Conservation (phyloP, 2,329 filamentous ascomycete genomes). For the Penicillium sp. region DNA sequence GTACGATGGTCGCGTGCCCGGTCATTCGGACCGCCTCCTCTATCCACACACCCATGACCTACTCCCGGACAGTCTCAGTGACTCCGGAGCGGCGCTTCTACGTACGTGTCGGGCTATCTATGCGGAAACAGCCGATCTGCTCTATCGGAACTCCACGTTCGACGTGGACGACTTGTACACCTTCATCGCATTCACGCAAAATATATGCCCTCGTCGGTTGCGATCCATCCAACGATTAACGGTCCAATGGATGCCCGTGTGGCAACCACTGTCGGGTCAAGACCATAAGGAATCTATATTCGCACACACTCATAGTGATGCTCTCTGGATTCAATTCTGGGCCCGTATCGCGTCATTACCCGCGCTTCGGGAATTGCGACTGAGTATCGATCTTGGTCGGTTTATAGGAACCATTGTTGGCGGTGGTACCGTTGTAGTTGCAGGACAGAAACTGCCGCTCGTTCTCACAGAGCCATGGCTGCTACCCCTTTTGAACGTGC, state of each 20-base stretch:
- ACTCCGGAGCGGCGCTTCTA: constrained; percentile 24
- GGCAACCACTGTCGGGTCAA: constrained; percentile 31
- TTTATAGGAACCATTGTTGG: constrained; percentile 20
- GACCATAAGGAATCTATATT: constrained; percentile 30
- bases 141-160: constrained; percentile 29
- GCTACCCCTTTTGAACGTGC: constrained; percentile 24
- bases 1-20: constrained; percentile 15
- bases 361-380: constrained; percentile 17
- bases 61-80: constrained; percentile 23
- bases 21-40: constrained; percentile 22
- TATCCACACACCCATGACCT: constrained; percentile 33
- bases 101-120: constrained; percentile 34
- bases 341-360: constrained; percentile 16
- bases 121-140: constrained; percentile 27
- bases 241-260: constrained; percentile 34
- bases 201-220: constrained; percentile 19
- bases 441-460: constrained; percentile 24
- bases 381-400: constrained; percentile 31
- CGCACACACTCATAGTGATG: constrained; percentile 35
- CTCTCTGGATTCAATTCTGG: constrained; percentile 32
- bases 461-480: constrained; percentile 27
- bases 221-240: constrained; percentile 21
- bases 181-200: constrained; percentile 30
- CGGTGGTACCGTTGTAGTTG: constrained; percentile 13
- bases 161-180: constrained; percentile 36